phyloP scores from a whole-genome alignment of 2,329 filamentous ascomycete species.

The Graphium sp. region DNA sequence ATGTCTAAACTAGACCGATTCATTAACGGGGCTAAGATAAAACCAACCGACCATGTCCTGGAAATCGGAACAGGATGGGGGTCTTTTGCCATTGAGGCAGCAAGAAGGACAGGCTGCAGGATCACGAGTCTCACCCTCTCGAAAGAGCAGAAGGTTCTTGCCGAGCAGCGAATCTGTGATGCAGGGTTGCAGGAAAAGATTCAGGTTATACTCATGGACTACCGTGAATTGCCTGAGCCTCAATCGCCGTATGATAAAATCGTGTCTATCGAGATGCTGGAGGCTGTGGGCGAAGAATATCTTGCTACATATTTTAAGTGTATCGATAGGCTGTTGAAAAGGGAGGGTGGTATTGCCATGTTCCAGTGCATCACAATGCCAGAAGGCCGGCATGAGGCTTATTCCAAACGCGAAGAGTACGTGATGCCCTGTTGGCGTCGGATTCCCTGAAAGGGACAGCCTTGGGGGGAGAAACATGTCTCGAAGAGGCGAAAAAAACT shows the following conservation, averaged over 20 bases:
- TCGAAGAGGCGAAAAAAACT: constrained; percentile 2
- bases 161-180: constrained; percentile 44
- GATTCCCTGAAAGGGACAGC: too few relatives aligned
- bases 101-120: constrained; percentile 45
- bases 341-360: constrained; percentile 46
- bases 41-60: constrained; percentile 48
- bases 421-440: constrained; percentile 9
- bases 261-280: constrained; percentile 63
- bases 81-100: constrained; percentile 54
- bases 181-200: constrained; percentile 45
- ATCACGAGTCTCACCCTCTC: constrained; percentile 55
- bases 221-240: constrained; percentile 41
- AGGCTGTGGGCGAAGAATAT: constrained; percentile 54
- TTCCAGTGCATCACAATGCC: constrained; percentile 71
- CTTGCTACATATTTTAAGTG: constrained; percentile 50
- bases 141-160: constrained; percentile 50
- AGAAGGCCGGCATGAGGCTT: constrained; percentile 47
- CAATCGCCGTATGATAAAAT: constrained; percentile 48
- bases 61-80: constrained; percentile 69
- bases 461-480: too few relatives aligned
- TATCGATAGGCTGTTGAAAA: constrained; percentile 47
- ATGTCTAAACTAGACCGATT: constrained; percentile 49
- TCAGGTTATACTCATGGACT: constrained; percentile 51
- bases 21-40: constrained; percentile 47
- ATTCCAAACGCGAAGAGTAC: constrained; percentile 47